Evolutionary conservation across 768 basidiomycete species (phyloP).

Genomic region (Kwoniella sp.): DNA sequence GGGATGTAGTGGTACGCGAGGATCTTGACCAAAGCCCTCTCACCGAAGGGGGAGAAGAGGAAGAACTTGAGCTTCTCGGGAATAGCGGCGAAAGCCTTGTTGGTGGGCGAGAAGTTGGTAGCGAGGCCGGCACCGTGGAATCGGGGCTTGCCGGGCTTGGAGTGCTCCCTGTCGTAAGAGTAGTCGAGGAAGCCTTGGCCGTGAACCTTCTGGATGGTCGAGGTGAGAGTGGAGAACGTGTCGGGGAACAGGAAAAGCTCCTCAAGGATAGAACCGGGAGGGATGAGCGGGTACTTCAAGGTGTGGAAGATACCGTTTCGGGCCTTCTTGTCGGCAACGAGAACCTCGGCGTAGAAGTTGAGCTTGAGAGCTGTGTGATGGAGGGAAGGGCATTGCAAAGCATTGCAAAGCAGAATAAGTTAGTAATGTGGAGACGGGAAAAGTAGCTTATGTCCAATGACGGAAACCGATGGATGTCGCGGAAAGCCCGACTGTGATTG

Average conservation of each 20-base stretch:
- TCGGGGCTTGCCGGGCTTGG: conserved; percentile 44
- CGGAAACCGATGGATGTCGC: too few relatives aligned
- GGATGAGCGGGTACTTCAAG: conserved; percentile 62
- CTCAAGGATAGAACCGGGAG: conserved; percentile 56
- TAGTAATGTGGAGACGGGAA: background rate
- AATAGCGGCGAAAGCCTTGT: conserved; percentile 57
- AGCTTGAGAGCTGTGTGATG: conserved; percentile 54
- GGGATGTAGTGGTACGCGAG: conserved; percentile 66
- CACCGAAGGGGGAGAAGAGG: conserved; percentile 68
- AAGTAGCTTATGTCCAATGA: too few relatives aligned
- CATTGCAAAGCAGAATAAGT: background rate
- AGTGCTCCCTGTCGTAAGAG: conserved; percentile 40
- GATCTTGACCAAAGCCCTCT: conserved; percentile 62
- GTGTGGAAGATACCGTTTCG: conserved; percentile 65
- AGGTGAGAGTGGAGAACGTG: conserved; percentile 61
- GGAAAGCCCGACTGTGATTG: background rate
- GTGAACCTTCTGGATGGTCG: conserved; percentile 63
- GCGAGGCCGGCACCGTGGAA: conserved; percentile 49
- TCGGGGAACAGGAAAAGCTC: conserved; percentile 56
- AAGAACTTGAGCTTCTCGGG: conserved; percentile 63
- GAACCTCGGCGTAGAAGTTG: conserved; percentile 61
- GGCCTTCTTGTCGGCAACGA: conserved; percentile 59
- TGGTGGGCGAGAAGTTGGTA: conserved; percentile 56
- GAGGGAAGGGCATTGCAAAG: background rate
- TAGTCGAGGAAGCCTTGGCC: conserved; percentile 59